phyloP scores from a whole-genome alignment of 1,284 basidiomycete species.

The Austroboletus novae-zelandiae region DNA sequence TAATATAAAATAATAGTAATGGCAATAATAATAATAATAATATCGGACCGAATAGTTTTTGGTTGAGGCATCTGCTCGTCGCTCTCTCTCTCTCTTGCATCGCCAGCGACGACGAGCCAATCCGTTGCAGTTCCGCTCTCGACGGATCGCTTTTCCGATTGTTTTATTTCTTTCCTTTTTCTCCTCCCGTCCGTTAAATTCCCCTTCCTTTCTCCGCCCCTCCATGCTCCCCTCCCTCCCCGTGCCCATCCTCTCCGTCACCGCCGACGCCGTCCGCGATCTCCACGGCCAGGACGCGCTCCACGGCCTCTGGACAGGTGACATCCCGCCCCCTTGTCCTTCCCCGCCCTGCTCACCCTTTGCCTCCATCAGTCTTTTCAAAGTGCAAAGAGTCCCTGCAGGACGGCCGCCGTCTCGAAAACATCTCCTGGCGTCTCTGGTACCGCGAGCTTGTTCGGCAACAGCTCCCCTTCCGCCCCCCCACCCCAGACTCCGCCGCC shows the following conservation, averaged over 20 bases:
- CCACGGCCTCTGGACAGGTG: constrained; percentile 62
- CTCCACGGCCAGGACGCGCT: constrained; percentile 66
- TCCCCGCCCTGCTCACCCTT: constrained; percentile 6
- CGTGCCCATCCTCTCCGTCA: constrained; percentile 59
- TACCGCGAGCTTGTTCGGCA: constrained; percentile 56
- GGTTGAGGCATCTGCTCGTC: too few species aligned
- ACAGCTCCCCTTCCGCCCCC: constrained; percentile 27
- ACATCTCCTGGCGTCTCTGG: constrained; percentile 86
- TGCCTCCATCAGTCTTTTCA: constrained; percentile 62
- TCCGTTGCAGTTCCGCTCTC: too few species aligned
- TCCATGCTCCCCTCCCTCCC: constrained; percentile 50
- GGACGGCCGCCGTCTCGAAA: constrained; percentile 78
- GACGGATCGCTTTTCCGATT: too few species aligned
- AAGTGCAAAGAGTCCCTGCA: constrained; percentile 78
- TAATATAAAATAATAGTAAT: too few species aligned
- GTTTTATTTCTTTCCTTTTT: too few species aligned
- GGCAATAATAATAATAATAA: too few species aligned
- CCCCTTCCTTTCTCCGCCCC: not conserved
- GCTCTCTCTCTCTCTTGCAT: too few species aligned
- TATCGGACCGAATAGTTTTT: too few species aligned
- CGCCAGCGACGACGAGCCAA: too few species aligned
- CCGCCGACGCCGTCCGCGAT: constrained; percentile 60
- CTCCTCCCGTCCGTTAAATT: too few species aligned
- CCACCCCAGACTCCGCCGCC: constrained; percentile 33
- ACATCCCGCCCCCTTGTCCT: constrained; percentile 12